phyloP scores from a whole-genome alignment of 768 basidiomycete genomes.

The Leccinellum luteum region DNA sequence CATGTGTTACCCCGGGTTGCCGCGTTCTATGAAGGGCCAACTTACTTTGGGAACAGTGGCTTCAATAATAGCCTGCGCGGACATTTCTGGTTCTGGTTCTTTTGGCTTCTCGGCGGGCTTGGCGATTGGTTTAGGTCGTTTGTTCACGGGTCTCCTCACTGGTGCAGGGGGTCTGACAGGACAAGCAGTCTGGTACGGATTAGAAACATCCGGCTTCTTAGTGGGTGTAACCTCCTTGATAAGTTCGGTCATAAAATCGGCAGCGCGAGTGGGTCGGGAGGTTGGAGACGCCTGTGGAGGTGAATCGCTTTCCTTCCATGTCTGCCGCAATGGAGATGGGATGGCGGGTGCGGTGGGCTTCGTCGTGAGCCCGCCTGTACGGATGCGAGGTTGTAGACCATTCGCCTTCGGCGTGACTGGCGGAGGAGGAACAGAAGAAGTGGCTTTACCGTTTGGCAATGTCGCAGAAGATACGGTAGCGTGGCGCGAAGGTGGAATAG shows the following conservation, averaged over 20 bases:
- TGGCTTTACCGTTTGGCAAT: constrained; percentile 25
- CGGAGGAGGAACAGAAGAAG: constrained; percentile 18
- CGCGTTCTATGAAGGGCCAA: constrained; percentile 3
- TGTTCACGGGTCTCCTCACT: constrained; percentile 38
- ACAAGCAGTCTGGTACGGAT: constrained; percentile 75
- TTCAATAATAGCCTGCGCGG: constrained; percentile 71
- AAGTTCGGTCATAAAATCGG: constrained; percentile 64
- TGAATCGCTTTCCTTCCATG: constrained; percentile 55
- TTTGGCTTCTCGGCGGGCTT: constrained; percentile 35
- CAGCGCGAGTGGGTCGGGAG: constrained; percentile 57
- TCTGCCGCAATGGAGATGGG: constrained; percentile 74
- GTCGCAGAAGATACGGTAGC: constrained; percentile 26
- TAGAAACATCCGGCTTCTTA: constrained; percentile 64
- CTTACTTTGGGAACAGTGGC: constrained; percentile 72
- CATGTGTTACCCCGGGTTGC: constrained; percentile 6
- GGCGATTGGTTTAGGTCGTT: constrained; percentile 34
- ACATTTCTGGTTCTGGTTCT: constrained; percentile 33
- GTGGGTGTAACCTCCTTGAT: constrained; percentile 69
- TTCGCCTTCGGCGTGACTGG: constrained; percentile 29
- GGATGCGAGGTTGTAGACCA: constrained; percentile 34
- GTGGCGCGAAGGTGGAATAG: constrained; percentile 32
- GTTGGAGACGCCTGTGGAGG: constrained; percentile 33
- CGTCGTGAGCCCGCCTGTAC: constrained; percentile 35
- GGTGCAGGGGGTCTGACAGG: constrained; percentile 55
- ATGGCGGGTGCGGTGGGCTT: constrained; percentile 62